Evolutionary conservation across 2,329 filamentous ascomycete genomes (phyloP).

Genomic region (Coccinonectria pachysandricola): DNA sequence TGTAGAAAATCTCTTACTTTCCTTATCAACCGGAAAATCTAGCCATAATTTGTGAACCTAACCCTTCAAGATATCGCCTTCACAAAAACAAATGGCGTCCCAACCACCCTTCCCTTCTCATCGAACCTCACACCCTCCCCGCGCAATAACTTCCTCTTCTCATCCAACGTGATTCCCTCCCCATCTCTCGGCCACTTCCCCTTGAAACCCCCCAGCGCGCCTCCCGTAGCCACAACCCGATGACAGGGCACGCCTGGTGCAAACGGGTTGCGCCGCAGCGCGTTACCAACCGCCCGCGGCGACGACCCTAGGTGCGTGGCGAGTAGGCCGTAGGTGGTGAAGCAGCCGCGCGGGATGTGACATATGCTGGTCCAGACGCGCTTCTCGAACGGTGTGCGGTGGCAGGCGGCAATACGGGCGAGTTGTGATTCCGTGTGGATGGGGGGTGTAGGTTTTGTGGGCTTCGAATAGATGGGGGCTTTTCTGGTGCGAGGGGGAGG

Average conservation of each 20-base stretch:
- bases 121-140: constrained; percentile 57
- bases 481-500: no score
- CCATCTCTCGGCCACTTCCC: constrained; percentile 53
- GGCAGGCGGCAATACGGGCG: constrained; percentile 32
- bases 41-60: no score
- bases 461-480: constrained; percentile 2
- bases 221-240: constrained; percentile 64
- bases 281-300: constrained; percentile 68
- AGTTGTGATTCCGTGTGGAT: constrained; percentile 29
- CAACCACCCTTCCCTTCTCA: constrained; percentile 47
- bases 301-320: constrained; percentile 59
- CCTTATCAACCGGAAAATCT: no score
- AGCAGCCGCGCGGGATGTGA: constrained; percentile 64
- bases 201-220: constrained; percentile 62
- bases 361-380: constrained; percentile 61
- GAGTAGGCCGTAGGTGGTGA: constrained; percentile 69
- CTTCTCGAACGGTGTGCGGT: constrained; percentile 46
- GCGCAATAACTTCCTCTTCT: constrained; percentile 52
- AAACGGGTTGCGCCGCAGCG: constrained; percentile 69
- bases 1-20: no score
- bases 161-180: constrained; percentile 50
- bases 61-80: constrained; percentile 5
- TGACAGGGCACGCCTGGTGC: constrained; percentile 76
- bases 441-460: constrained; percentile 2
- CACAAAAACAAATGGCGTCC: constrained; percentile 33